Percentiles rank a stretch among this genome's conserved stretches.
These are phyloP conservation scores for Fusarium zealandicum DNA, from an alignment of 2,329 filamentous ascomycete genomes.

Conservation along the genomic window DNA sequence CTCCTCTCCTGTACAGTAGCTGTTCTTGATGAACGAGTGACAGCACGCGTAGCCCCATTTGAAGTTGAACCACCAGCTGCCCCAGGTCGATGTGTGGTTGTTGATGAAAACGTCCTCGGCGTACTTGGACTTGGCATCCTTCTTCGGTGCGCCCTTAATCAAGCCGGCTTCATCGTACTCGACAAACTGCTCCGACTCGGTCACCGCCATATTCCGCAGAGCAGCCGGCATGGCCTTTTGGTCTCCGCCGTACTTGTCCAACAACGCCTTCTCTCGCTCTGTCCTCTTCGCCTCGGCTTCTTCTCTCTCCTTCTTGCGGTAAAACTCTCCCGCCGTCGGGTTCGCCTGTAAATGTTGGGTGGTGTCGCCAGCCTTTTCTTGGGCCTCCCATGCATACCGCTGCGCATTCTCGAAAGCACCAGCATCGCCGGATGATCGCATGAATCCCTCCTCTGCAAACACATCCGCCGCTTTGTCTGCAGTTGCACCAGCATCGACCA, in stretches of 20 bases:
- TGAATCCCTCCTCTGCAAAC: constrained; percentile 92
- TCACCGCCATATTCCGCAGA: constrained; percentile 71
- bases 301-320: constrained; percentile 79
- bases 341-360: constrained; percentile 93
- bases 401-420: constrained; percentile 91
- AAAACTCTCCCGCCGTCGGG: constrained; percentile 88
- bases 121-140: constrained; percentile 86
- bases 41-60: constrained; percentile 97
- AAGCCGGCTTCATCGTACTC: constrained; percentile 92
- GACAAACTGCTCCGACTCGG: constrained; percentile 85
- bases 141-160: constrained; percentile 85
- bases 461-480: constrained; percentile 80
- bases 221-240: constrained; percentile 63
- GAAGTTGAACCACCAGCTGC: constrained; percentile 96
- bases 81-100: constrained; percentile 94
- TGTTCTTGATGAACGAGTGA: constrained; percentile 92
- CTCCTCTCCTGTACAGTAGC: constrained; percentile 93
- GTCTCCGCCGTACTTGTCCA: constrained; percentile 83
- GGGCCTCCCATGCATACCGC: constrained; percentile 91
- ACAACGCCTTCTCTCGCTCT: constrained; percentile 72
- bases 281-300: constrained; percentile 74
- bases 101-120: constrained; percentile 85
- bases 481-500: constrained; percentile 85
- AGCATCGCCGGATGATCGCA: constrained; percentile 87
- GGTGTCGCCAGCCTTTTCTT: constrained; percentile 81